Percentiles rank a stretch among this genome's conserved stretches.
Conservation (phyloP, 1,139 yeast genomes). For the Geotrichum armillariae region DNA sequence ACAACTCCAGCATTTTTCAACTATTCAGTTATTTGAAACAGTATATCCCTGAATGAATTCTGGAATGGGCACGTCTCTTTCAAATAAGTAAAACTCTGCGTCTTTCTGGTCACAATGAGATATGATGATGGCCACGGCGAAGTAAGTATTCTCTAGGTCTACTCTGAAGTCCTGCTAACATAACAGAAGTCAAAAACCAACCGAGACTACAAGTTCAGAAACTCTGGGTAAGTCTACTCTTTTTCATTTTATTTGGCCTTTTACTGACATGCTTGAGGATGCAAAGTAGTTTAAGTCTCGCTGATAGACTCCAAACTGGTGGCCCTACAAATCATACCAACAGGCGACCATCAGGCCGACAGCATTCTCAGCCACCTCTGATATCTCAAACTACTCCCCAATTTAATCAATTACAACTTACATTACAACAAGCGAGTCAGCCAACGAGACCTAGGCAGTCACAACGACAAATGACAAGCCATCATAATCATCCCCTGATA, state of each 20-base stretch:
- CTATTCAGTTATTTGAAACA: no score
- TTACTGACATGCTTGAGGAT: not conserved
- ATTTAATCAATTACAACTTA: not conserved
- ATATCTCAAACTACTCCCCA: not conserved
- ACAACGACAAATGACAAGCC: not conserved
- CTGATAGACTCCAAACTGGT: not conserved
- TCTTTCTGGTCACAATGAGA: not conserved
- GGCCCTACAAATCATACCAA: not conserved
- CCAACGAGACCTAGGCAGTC: not conserved
- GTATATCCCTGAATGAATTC: not conserved
- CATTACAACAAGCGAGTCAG: not conserved
- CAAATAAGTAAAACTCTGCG: not conserved
- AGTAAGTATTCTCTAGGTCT: not conserved
- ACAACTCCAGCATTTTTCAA: no score
- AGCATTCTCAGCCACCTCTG: no score
- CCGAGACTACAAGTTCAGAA: not conserved
- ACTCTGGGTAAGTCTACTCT: not conserved
- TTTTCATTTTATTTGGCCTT: not conserved
- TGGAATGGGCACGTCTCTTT: not conserved
- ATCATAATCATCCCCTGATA: not conserved
- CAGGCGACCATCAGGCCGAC: not conserved
- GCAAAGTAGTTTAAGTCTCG: no score
- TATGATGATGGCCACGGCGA: not conserved
- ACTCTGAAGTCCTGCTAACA: not conserved
- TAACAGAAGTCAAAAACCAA: not conserved